These are phyloP conservation scores for Spizellomyces sp. DNA, from an alignment of 192 early-diverging fungal species.

Conservation along the genomic window DNA sequence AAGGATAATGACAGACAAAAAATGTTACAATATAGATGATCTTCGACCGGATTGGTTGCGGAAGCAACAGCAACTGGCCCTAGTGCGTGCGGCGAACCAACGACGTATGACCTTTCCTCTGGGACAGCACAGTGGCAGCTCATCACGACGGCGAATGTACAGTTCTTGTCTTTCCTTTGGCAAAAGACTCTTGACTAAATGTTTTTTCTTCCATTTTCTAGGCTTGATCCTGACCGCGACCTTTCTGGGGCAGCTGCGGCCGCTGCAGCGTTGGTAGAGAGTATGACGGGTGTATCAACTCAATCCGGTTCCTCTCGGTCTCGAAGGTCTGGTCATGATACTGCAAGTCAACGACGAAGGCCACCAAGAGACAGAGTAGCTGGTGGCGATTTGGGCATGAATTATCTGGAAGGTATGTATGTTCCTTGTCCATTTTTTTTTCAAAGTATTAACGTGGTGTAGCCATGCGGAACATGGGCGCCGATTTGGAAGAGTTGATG, in stretches of 20 bases:
- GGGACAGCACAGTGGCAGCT: slow-evolving; percentile 18
- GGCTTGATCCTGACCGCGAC: slow-evolving; percentile 12
- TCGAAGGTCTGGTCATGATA: background rate
- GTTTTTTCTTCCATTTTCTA: too few relatives aligned
- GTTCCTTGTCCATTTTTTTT: background rate
- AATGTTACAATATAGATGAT: slow-evolving; percentile 51
- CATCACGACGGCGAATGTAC: slow-evolving; percentile 11
- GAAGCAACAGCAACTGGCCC: slow-evolving; percentile 47
- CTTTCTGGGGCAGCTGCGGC: slow-evolving; percentile 19
- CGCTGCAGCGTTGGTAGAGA: slow-evolving; percentile 30
- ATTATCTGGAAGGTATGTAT: slow-evolving; percentile 32
- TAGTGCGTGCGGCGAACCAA: slow-evolving; percentile 29
- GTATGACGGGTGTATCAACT: slow-evolving; percentile 1
- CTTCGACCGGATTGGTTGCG: slow-evolving; percentile 70
- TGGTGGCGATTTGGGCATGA: slow-evolving; percentile 15
- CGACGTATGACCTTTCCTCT: slow-evolving; percentile 21
- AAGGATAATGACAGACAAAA: too few relatives aligned
- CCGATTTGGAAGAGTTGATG: slow-evolving; percentile 90
- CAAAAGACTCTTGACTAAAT: too few relatives aligned
- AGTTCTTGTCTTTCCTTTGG: too few relatives aligned
- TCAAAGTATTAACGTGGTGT: background rate
- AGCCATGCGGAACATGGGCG: slow-evolving; percentile 77
- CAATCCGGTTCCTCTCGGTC: background rate
- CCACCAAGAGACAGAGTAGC: background rate
- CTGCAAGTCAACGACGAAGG: background rate